Evolutionary conservation across 2,329 filamentous ascomycete species (phyloP).

Genomic region (Phialocephala sp.): DNA sequence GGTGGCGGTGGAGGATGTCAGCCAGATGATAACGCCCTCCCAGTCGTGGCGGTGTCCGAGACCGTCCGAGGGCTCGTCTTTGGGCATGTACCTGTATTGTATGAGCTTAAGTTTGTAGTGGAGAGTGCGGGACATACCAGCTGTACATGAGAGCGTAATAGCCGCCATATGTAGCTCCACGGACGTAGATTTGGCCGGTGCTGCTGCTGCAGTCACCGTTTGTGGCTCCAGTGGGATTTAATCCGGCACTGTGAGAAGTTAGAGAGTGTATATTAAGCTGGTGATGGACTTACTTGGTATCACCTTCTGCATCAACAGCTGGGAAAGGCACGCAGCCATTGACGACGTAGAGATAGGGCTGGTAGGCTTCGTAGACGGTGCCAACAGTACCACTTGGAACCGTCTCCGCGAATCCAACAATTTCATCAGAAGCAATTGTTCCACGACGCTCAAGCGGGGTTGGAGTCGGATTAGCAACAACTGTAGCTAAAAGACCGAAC

Average conservation of each 20-base stretch:
- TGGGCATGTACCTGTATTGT: conserved; percentile 54
- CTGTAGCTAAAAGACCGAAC: background rate
- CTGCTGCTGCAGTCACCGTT: conserved; percentile 49
- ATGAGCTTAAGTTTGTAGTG: conserved; percentile 44
- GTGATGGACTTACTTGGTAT: conserved; percentile 56
- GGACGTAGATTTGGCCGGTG: conserved; percentile 57
- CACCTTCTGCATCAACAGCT: conserved; percentile 61
- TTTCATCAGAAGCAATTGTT: conserved; percentile 38
- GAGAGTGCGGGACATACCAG: conserved; percentile 45
- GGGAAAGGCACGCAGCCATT: conserved; percentile 69
- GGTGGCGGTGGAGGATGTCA: conserved; percentile 44
- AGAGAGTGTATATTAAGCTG: background rate
- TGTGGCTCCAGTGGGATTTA: conserved; percentile 45
- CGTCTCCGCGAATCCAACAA: conserved; percentile 60
- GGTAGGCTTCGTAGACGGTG: conserved; percentile 58
- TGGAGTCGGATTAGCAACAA: background rate
- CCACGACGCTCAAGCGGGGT: background rate
- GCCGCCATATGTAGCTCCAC: conserved; percentile 48
- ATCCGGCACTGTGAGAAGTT: conserved; percentile 32
- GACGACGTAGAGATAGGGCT: conserved; percentile 59
- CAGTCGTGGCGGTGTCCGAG: conserved; percentile 60
- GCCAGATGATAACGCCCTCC: conserved; percentile 60
- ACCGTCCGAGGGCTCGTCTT: conserved; percentile 48
- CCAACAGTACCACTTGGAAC: conserved; percentile 55
- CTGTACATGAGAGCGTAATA: conserved; percentile 57